Base-by-base conservation (phyloP, 2,329 filamentous ascomycete genomes). In the Penicillium sp. region DNA sequence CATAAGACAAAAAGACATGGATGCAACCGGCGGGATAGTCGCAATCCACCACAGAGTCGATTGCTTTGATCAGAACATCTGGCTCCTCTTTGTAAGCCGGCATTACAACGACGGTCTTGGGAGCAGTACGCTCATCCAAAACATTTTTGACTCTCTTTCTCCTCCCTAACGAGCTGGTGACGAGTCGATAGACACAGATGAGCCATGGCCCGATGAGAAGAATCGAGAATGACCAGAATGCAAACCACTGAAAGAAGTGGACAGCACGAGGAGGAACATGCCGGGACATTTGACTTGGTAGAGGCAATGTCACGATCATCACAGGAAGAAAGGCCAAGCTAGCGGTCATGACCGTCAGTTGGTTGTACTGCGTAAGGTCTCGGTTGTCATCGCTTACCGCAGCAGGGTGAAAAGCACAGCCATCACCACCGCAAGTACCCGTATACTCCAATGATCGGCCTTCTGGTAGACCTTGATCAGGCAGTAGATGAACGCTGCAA, bases 81-180 rank as follows among this genome's bases (percentile, higher is more conserved):
- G 90, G 89, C 27, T 91, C 85, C 68, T 97, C 94, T 66, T 94
- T 90, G 76, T 96, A 97, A 66, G 92, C 95, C 4, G 92, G 94
- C 91, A 97, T 96, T 52, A 97, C 87, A 54, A 97, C 88, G 57
- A 96, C 90, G 14, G 95, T 88, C 72, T 97, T 97, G 1, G 92
- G 94, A 0, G 94, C 92, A 0, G 87, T 91, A 2, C 83, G 76
- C 67, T 95, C 90, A 69, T 96, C 90, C 45, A 96, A 80, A 0
- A 90, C 84, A 57, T 89, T 83, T 68, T 95, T 92, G 67, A 96
- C 89, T 46, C 87, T 82, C 69, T 90, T 90, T 38, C 81, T 86
- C 57, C 90, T 84, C 20, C 92, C 92, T 24, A 97, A 79, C 30
- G 90, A 88, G 63, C 94, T 88, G 8, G 89, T 95, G 50, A 95